Percentiles rank a stretch among this genome's conserved stretches.
Conservation (phyloP, 257 asterid genomes). For the Misopates orontium region DNA sequence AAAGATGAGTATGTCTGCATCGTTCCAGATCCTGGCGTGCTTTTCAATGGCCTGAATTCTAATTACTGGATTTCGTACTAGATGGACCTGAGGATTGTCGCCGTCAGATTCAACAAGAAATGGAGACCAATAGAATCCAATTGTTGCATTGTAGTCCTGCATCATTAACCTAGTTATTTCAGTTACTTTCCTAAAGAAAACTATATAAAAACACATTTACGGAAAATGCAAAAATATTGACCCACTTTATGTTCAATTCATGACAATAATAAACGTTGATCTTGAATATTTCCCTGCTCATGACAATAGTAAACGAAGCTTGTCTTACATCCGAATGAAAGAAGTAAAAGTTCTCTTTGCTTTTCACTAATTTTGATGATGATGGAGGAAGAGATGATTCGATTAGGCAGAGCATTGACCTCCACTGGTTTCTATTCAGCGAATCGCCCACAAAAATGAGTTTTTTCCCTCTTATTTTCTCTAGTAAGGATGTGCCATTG, state of each 20-base stretch:
- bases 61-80: conserved; percentile 28
- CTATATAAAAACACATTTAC: not conserved
- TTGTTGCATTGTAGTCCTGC: conserved; percentile 66
- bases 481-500: conserved; percentile 50
- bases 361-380: conserved; percentile 26
- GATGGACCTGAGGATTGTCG: conserved; percentile 41
- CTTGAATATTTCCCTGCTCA: too few species aligned
- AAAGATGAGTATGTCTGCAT: conserved; percentile 62
- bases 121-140: conserved; percentile 83
- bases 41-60: conserved; percentile 45
- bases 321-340: conserved; percentile 55
- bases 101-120: conserved; percentile 63
- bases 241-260: too few species aligned
- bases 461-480: conserved; percentile 60
- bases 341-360: conserved; percentile 36
- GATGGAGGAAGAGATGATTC: conserved; percentile 43
- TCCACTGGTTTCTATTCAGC: conserved; percentile 59
- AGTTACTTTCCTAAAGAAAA: not conserved
- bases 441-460: conserved; percentile 70
- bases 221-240: too few species aligned
- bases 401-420: conserved; percentile 60
- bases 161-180: not conserved
- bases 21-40: conserved; percentile 54
- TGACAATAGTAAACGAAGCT: conserved; percentile 4
- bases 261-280: too few species aligned